Conservation (phyloP, 1,284 basidiomycete species). For the Jaminaea rosea region DNA sequence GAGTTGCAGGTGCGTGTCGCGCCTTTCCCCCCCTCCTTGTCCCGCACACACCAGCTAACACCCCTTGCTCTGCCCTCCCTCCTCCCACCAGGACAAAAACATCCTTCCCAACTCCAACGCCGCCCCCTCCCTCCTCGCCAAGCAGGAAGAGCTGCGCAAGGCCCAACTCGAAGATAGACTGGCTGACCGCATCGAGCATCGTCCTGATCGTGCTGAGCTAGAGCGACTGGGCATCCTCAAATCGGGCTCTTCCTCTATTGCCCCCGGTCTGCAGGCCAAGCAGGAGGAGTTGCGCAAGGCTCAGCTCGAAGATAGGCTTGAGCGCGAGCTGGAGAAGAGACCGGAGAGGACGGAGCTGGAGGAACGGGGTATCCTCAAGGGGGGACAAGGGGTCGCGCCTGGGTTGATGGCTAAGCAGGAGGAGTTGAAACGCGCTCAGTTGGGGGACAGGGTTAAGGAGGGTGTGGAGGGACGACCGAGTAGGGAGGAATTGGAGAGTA, state of each 20-base stretch:
- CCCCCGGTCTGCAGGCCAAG: slow-evolving; percentile 26
- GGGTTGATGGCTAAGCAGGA: neutral
- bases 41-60: neutral
- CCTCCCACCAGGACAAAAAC: slow-evolving; percentile 9
- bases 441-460: neutral
- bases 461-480: neutral
- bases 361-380: slow-evolving; percentile 1
- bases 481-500: neutral
- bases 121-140: slow-evolving; percentile 29
- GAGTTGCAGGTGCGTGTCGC: neutral
- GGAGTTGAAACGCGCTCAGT: neutral
- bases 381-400: too few relatives aligned
- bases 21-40: neutral
- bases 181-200: slow-evolving; percentile 22
- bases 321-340: slow-evolving; percentile 23
- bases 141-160: slow-evolving; percentile 26
- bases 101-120: slow-evolving; percentile 19
- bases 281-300: slow-evolving; percentile 26
- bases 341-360: slow-evolving; percentile 22
- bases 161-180: slow-evolving; percentile 25
- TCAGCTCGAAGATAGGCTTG: slow-evolving; percentile 28
- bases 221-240: slow-evolving; percentile 28
- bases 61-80: neutral
- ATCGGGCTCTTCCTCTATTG: too few relatives aligned
- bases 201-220: slow-evolving; percentile 29